Percentiles rank a stretch among this genome's conserved stretches.
These are phyloP conservation scores for Ambrosia hybrid DNA, from an alignment of 140 eudicot genomes.

Conservation along the genomic window DNA sequence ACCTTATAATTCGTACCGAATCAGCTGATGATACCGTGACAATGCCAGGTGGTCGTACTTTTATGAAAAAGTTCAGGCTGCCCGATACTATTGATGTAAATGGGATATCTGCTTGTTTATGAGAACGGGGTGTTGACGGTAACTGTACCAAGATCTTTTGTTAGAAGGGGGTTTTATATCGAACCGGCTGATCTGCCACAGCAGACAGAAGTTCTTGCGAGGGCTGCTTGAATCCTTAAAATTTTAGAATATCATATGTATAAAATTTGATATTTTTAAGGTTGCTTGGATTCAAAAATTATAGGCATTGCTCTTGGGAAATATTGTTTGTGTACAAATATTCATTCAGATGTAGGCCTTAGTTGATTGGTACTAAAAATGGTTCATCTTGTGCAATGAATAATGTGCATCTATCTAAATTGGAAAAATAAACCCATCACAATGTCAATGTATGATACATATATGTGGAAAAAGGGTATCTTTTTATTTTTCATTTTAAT, in stretches of 20 bases:
- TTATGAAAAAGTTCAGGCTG: slow-evolving; percentile 69
- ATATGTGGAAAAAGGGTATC: not conserved
- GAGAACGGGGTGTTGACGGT: slow-evolving; percentile 79
- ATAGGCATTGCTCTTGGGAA: slow-evolving; percentile 21
- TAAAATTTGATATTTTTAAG: slow-evolving; percentile 20
- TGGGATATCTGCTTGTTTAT: slow-evolving; percentile 81
- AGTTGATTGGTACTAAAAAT: slow-evolving; percentile 5
- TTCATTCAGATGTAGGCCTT: slow-evolving; percentile 26
- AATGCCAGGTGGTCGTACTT: slow-evolving; percentile 48
- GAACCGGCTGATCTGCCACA: slow-evolving; percentile 21
- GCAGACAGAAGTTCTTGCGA: slow-evolving; percentile 53
- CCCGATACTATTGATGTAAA: slow-evolving; percentile 66
- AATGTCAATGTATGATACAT: not conserved
- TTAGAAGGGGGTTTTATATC: slow-evolving; percentile 31
- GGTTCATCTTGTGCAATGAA: slow-evolving; percentile 22
- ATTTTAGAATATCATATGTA: not conserved
- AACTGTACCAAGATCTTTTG: slow-evolving; percentile 70
- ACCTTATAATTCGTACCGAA: slow-evolving; percentile 81
- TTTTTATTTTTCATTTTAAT: too few relatives aligned
- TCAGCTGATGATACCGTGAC: slow-evolving; percentile 40
- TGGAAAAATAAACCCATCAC: not conserved
- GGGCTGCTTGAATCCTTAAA: slow-evolving; percentile 67
- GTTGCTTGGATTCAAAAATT: slow-evolving; percentile 4
- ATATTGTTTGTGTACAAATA: slow-evolving; percentile 20
- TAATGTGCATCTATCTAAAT: slow-evolving; percentile 3